Base-by-base conservation (phyloP, 768 basidiomycete species). In the Suillus spraguei region DNA sequence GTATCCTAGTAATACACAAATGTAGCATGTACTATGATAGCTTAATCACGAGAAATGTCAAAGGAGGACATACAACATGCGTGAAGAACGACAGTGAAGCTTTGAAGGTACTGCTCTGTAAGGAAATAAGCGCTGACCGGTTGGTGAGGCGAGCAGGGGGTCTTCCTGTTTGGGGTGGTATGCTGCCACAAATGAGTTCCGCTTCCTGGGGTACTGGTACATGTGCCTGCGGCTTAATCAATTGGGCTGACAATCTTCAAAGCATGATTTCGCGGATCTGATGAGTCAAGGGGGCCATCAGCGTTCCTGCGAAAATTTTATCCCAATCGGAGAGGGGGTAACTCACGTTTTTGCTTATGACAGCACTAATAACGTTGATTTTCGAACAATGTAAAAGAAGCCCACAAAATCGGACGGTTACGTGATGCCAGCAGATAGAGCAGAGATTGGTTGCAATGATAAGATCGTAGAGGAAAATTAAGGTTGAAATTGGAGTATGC, bases 321-420 rank as follows among this genome's bases (percentile, higher is more conserved):
- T 36, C 24, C 44, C 4, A 36, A 54, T 55, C 20, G n/a, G 22
- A 54, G 60, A 35, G 53, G 60, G 58, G 54, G 62, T 32, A 53
- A 87, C 88, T 80, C 77, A 90, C 88, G 65, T 88, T 89, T 69
- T 83, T 87, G 81, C 84, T 88, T 69, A 90, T 84, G 67, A 89
- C 84, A 61, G 87, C 79, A 74, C 88, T 89, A 73, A 68, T 49
- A n/a, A 22, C 13, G 63, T 24, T 52, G 11, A 22, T 53, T 50
- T 64, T 64, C 46, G 53, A 38, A 41, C 46, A 35, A 56, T 13
- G 61, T 38, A 62, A 53, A 53, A 62, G 36, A 39, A 46, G 47
- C 54, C 61, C 39, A 55, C n/a, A 64, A 55, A 16, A 28, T 28
- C 44, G 59, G 62, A 52, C 28, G 24, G 65, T 72, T 71, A 76